Evolutionary conservation across 2,329 filamentous ascomycete species (phyloP).

Genomic region (Macrophomina tecta): DNA sequence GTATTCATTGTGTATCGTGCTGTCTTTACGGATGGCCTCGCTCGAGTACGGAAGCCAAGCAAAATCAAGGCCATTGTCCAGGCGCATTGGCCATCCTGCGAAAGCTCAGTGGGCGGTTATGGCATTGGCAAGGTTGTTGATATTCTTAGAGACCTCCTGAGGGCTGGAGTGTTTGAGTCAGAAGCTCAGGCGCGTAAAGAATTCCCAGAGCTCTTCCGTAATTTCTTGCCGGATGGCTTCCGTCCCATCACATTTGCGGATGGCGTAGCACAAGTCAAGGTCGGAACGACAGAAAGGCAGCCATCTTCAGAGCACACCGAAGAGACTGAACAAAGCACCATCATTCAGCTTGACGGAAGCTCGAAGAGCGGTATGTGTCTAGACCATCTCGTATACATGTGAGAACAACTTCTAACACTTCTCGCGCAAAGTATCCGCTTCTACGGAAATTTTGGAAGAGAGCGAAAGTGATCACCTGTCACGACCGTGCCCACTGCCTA

Average conservation of each 20-base stretch:
- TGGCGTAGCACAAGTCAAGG: background rate
- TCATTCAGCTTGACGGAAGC: background rate
- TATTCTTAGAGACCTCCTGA: background rate
- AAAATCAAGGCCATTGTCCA: conserved; percentile 5
- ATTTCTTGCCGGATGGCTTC: background rate
- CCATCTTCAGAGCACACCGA: background rate
- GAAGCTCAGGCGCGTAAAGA: background rate
- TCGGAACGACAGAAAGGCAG: background rate
- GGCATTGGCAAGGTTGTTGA: background rate
- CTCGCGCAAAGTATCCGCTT: background rate
- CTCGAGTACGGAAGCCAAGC: conserved; percentile 4
- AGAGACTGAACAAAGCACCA: background rate
- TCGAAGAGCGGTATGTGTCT: conserved; percentile 3
- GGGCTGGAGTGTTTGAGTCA: conserved; percentile 1
- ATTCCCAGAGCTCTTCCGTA: conserved; percentile 3
- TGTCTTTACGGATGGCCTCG: background rate
- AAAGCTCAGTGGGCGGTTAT: background rate
- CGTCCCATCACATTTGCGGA: background rate
- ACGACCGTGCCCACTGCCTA: conserved; percentile 44
- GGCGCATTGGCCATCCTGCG: background rate
- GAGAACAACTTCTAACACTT: background rate
- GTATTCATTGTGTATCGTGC: background rate
- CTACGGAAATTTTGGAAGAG: background rate
- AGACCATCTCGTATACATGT: background rate
- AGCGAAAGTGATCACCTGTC: conserved; percentile 32